Percentiles rank a stretch among this genome's conserved stretches.
phyloP scores from a whole-genome alignment of 164 flowering plant species.

The Tetracentron sinense region DNA sequence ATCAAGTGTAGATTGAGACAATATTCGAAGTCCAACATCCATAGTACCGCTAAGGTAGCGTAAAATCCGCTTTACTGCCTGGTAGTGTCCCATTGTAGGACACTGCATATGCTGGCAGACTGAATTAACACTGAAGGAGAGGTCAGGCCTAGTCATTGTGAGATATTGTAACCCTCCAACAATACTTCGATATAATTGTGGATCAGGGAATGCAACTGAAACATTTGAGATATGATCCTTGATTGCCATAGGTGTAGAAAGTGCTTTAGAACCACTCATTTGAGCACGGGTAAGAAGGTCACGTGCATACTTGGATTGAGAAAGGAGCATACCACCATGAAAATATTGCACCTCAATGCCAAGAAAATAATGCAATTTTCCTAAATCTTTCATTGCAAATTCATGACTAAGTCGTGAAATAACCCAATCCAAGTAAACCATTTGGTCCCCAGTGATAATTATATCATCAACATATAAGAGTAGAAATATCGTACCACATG shows the following conservation, averaged over 20 bases:
- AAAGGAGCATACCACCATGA: constrained; percentile 5
- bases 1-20: background rate
- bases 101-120: background rate
- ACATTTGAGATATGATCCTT: no score
- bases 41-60: no score
- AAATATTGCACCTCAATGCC: background rate
- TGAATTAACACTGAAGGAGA: background rate
- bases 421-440: background rate
- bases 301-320: constrained; percentile 5
- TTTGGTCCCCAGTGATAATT: constrained; percentile 1
- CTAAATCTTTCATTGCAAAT: constrained; percentile 10
- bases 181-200: background rate
- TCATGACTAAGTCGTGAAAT: background rate
- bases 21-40: background rate
- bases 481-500: background rate
- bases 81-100: no score
- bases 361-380: constrained; percentile 3
- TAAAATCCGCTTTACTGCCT: no score
- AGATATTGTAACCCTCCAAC: constrained; percentile 6
- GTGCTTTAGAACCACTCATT: background rate
- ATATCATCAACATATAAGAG: constrained; percentile 9
- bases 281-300: constrained; percentile 9
- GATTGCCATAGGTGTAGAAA: no score
- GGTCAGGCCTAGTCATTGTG: constrained; percentile 7
- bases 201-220: no score